A percentile compares a stretch with the other conserved stretches of the same genome.
Evolutionary conservation across 148 eudicot genomes (phyloP).

Genomic region (Vaccinium darrowii): DNA sequence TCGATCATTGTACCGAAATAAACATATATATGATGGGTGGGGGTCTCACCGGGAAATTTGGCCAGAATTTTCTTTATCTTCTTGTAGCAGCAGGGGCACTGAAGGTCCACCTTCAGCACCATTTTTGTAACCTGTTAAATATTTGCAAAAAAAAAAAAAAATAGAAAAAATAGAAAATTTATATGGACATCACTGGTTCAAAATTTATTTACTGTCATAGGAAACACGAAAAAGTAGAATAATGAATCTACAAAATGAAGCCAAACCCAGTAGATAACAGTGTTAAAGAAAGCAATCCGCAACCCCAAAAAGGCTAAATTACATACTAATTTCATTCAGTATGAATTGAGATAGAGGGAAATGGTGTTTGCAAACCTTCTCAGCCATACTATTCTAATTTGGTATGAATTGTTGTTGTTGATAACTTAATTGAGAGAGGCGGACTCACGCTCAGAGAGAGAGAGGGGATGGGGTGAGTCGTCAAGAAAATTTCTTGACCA

Average conservation of each 20-base stretch:
- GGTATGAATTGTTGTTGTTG: not conserved
- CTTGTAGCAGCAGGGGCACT: conserved; percentile 69
- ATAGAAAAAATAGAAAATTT: too few relatives aligned
- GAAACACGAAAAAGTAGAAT: not conserved
- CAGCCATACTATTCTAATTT: not conserved
- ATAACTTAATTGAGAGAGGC: not conserved
- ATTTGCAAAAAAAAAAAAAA: not conserved
- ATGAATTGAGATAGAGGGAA: not conserved
- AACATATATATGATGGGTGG: too few relatives aligned
- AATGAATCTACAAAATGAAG: not conserved
- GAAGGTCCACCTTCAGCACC: conserved; percentile 75
- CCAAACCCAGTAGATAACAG: not conserved
- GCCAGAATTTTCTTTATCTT: conserved; percentile 70
- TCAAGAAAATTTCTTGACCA: too few relatives aligned
- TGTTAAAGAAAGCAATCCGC: not conserved
- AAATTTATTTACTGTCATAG: not conserved
- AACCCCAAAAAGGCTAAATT: too few relatives aligned
- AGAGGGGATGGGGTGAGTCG: not conserved
- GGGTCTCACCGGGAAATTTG: conserved; percentile 68
- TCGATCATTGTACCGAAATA: not conserved
- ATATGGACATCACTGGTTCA: not conserved
- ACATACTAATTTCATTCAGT: not conserved
- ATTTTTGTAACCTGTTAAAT: conserved; percentile 51
- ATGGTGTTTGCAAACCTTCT: conserved; percentile 7
- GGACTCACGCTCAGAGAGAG: not conserved